Percentiles rank a stretch among this genome's conserved stretches.
phyloP scores from a whole-genome alignment of 768 basidiomycete species.

The Glaciozyma martinii region DNA sequence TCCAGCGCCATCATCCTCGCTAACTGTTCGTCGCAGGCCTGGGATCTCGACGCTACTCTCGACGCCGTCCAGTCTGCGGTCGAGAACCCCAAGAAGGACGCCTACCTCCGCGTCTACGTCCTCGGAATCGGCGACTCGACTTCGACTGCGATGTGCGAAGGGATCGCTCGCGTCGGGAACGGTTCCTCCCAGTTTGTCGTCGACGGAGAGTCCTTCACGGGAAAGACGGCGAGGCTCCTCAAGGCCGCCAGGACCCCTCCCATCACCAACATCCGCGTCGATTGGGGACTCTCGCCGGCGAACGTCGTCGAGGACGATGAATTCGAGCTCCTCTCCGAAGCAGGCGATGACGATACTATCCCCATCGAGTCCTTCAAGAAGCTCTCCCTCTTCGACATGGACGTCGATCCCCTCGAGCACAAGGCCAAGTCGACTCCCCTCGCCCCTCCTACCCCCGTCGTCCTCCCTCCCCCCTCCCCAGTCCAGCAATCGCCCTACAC shows the following conservation, averaged over 20 bases:
- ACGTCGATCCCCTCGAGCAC: not conserved
- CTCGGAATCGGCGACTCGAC: conserved; percentile 52
- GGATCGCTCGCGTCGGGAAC: conserved; percentile 51
- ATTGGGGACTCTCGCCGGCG: conserved; percentile 42
- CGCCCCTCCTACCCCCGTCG: not conserved
- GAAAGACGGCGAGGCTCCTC: not conserved
- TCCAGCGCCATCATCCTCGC: too few relatives aligned
- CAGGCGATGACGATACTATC: not conserved
- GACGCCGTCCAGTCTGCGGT: conserved; percentile 4
- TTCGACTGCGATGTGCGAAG: conserved; percentile 49
- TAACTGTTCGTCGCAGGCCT: conserved; percentile 5
- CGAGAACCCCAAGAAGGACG: not conserved
- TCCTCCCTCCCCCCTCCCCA: not conserved
- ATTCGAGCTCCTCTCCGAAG: not conserved
- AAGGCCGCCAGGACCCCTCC: conserved; percentile 35
- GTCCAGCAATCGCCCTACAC: not conserved
- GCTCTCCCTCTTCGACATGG: not conserved
- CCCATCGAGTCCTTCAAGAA: not conserved
- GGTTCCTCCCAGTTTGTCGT: conserved; percentile 49
- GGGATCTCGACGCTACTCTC: conserved; percentile 19
- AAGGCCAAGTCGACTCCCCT: not conserved
- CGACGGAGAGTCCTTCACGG: conserved; percentile 44
- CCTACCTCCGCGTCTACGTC: conserved; percentile 47
- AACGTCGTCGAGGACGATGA: not conserved
- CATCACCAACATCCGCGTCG: conserved; percentile 46